A percentile compares a stretch with the other conserved stretches of the same genome.
These are phyloP conservation scores for Leccinum aurantiacum DNA, from an alignment of 768 basidiomycete species.

Conservation along the genomic window DNA sequence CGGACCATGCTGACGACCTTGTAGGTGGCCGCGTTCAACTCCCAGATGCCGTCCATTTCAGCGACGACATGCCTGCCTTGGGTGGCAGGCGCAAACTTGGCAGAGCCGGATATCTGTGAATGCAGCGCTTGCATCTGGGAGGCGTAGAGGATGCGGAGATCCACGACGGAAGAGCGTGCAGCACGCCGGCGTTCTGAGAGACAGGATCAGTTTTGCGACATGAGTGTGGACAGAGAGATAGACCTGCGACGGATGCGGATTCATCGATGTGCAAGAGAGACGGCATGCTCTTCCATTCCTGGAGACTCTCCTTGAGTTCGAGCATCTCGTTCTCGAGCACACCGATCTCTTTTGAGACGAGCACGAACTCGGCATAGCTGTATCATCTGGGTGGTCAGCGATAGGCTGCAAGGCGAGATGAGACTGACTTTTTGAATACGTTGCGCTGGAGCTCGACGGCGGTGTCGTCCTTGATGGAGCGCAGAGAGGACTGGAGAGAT, in stretches of 20 bases:
- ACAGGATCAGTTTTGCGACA: constrained; percentile 7
- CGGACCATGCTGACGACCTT: constrained; percentile 84
- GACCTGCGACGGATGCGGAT: constrained; percentile 61
- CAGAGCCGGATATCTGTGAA: constrained; percentile 87
- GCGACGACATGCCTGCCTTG: constrained; percentile 89
- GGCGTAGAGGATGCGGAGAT: constrained; percentile 90
- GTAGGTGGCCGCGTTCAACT: constrained; percentile 93
- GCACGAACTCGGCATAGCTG: constrained; percentile 96
- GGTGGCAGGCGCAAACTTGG: constrained; percentile 90
- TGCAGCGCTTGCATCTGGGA: constrained; percentile 93
- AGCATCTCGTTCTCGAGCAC: constrained; percentile 97
- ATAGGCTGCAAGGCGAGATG: neutral
- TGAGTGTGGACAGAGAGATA: constrained; percentile 27
- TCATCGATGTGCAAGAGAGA: constrained; percentile 89
- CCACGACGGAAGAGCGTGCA: constrained; percentile 90
- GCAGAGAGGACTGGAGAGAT: constrained; percentile 74
- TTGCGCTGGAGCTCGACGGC: constrained; percentile 82
- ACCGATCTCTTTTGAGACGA: constrained; percentile 95
- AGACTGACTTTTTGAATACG: constrained; percentile 85
- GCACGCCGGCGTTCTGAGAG: constrained; percentile 52
- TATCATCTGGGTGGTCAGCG: constrained; percentile 14
- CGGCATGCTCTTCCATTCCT: constrained; percentile 96
- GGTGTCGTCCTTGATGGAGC: constrained; percentile 67
- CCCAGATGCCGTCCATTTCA: constrained; percentile 79
- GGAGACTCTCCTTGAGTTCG: constrained; percentile 89